Evolutionary conservation across 192 early-diverging fungal species (phyloP), one percentile per base, ranked within the genome.

Genomic region (Diversispora epigaea): DNA sequence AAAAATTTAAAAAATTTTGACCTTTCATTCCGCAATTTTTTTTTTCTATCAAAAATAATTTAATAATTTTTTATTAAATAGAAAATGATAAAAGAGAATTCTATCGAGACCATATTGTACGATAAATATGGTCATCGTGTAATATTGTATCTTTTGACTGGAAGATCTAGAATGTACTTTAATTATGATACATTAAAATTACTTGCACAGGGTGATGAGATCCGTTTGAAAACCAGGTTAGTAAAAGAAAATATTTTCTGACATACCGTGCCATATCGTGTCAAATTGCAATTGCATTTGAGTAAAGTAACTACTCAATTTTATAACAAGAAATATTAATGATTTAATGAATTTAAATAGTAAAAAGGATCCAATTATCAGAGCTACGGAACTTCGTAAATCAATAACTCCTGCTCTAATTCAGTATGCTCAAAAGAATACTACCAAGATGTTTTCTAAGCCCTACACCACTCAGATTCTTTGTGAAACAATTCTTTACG

Each of bases 111-210:
- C 62, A 84, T 95, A 68, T 64, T 90, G 73, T 78, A 81, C 62
- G 86, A 96, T 82, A 89, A 91, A 80, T 93, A 86, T 76, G 95
- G 89, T 19, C 87, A 90, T 70, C 89, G 92, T 71, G 89, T 95
- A 44, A 82, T 93, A 70, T 82, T 97, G 78, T 97, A 90, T 77
- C 78, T 96, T 56, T 86, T 97, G 39, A 83, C 84, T 56, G 94
- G 95, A 47, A 88, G 95, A 60, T 87, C 85, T 78, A 84, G 84
- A 71, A 85, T 88, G 76, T 92, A 92, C 76, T 88, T 95, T 40
- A 89, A 91, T 44, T 79, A 81, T 65, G 89, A 89, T 39, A 89
- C 89, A 46, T 84, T 94, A 19, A 79, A 91, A 45, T 82, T 92
- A 46, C 78, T 98, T 78, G 82, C 83, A 62, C 85, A 75, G 40